A percentile compares a stretch with the other conserved stretches of the same genome.
Conservation (phyloP, 805 yeast species). For the Lipomyces kockii region DNA sequence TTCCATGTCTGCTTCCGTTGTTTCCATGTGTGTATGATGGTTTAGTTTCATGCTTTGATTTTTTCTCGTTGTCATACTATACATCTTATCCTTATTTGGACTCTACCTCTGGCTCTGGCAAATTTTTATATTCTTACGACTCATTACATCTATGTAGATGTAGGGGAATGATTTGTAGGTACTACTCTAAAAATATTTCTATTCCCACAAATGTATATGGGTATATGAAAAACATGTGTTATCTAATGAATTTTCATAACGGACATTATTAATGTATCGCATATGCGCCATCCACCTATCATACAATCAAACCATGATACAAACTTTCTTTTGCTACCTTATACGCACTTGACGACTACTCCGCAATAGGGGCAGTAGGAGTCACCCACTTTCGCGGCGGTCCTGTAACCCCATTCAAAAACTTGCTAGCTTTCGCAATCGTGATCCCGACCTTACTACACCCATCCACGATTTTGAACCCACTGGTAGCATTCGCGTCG, state of each 20-base stretch:
- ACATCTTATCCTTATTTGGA: background rate
- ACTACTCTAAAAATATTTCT: background rate
- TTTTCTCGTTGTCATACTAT: background rate
- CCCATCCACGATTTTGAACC: slow-evolving; percentile 8
- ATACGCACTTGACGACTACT: background rate
- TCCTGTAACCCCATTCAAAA: slow-evolving; percentile 18
- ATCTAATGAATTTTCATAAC: background rate
- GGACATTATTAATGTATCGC: background rate
- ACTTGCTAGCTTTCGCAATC: slow-evolving; percentile 12
- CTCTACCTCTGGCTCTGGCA: background rate
- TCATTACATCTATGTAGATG: background rate
- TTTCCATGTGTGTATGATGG: background rate
- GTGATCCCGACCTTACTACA: slow-evolving; percentile 15
- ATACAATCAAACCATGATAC: background rate
- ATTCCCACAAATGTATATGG: background rate
- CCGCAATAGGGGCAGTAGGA: background rate
- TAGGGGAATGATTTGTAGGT: background rate
- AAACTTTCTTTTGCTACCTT: background rate
- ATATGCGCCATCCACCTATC: background rate
- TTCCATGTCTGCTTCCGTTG: background rate
- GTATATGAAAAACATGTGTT: background rate
- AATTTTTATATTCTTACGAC: background rate
- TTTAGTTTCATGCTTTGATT: background rate
- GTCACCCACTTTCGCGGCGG: slow-evolving; percentile 28
- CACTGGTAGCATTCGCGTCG: background rate